Evolutionary conservation across 1,284 basidiomycete species (phyloP).

Genomic region (Pseudozyma tsukubaensis): DNA sequence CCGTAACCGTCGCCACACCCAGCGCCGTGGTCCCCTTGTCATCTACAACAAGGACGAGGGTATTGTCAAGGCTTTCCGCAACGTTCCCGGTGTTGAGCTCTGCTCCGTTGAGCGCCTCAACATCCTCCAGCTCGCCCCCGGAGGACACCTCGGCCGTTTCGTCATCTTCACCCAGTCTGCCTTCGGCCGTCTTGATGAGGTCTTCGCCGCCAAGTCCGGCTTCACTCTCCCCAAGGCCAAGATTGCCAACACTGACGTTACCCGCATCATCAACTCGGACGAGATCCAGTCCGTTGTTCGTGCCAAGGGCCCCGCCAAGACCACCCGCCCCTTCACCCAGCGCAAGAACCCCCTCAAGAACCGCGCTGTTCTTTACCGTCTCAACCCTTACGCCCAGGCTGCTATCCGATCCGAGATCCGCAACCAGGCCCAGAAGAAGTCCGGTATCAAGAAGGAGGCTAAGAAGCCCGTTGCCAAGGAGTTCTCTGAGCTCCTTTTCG

Average conservation of each 20-base stretch:
- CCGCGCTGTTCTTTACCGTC: conserved; percentile 94
- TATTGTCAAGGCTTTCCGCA: conserved; percentile 97
- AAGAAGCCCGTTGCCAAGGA: conserved; percentile 78
- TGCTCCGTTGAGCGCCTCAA: conserved; percentile 95
- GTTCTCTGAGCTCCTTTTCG: conserved; percentile 82
- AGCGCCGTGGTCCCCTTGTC: conserved; percentile 95
- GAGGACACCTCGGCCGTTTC: conserved; percentile 98
- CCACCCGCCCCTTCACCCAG: conserved; percentile 96
- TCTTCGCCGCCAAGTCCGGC: conserved; percentile 92
- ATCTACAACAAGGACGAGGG: conserved; percentile 99
- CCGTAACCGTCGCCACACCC: conserved; percentile 95
- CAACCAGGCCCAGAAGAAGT: conserved; percentile 61
- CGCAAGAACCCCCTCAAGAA: conserved; percentile 97
- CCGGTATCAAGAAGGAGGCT: conserved; percentile 63
- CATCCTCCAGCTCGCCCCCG: conserved; percentile 98
- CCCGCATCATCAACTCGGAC: conserved; percentile 89
- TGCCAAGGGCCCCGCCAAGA: conserved; percentile 81
- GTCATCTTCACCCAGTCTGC: conserved; percentile 99
- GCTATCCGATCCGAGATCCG: conserved; percentile 65
- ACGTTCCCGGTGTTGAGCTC: conserved; percentile 97
- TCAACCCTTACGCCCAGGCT: conserved; percentile 94
- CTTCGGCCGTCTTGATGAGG: conserved; percentile 89
- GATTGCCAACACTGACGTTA: conserved; percentile 96
- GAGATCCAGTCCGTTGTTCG: conserved; percentile 81
- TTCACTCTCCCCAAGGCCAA: conserved; percentile 75